Conservation (phyloP, 2,329 filamentous ascomycete species). For the Graphium sp. region DNA sequence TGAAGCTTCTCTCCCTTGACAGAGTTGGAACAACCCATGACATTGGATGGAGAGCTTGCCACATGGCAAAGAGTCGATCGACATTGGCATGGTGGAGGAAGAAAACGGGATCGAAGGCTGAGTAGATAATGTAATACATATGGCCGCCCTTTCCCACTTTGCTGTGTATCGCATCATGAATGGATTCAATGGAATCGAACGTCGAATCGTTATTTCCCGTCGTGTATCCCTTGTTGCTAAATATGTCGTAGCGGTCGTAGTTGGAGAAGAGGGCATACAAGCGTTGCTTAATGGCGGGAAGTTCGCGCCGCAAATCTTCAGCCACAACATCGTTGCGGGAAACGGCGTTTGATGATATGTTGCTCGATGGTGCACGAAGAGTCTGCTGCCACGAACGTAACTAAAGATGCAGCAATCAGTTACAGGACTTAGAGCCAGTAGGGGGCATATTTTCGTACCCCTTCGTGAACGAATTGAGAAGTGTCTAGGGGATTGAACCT, state of each 20-base stretch:
- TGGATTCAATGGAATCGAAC: constrained; percentile 47
- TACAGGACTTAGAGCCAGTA: constrained; percentile 3
- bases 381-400: constrained; percentile 44
- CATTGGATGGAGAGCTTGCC: constrained; percentile 56
- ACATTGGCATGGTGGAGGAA: constrained; percentile 63
- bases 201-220: constrained; percentile 23
- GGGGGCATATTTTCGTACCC: constrained; percentile 25
- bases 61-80: constrained; percentile 60
- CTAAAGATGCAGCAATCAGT: no score
- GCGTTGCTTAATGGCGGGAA: constrained; percentile 39
- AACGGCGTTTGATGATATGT: constrained; percentile 8
- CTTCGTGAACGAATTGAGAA: constrained; percentile 38
- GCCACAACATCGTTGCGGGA: constrained; percentile 46
- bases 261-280: constrained; percentile 51
- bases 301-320: constrained; percentile 30
- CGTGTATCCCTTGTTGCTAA: constrained; percentile 54
- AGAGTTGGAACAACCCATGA: constrained; percentile 44
- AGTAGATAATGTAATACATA: constrained; percentile 54
- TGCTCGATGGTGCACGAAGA: constrained; percentile 32
- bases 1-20: constrained; percentile 43
- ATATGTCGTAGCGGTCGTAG: constrained; percentile 49
- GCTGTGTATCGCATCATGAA: constrained; percentile 48
- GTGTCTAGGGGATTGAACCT: constrained; percentile 41
- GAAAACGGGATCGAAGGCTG: constrained; percentile 67
- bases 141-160: constrained; percentile 44